Evolutionary conservation across 2,329 filamentous ascomycete species (phyloP).

Genomic region (Triangularia setosa): DNA sequence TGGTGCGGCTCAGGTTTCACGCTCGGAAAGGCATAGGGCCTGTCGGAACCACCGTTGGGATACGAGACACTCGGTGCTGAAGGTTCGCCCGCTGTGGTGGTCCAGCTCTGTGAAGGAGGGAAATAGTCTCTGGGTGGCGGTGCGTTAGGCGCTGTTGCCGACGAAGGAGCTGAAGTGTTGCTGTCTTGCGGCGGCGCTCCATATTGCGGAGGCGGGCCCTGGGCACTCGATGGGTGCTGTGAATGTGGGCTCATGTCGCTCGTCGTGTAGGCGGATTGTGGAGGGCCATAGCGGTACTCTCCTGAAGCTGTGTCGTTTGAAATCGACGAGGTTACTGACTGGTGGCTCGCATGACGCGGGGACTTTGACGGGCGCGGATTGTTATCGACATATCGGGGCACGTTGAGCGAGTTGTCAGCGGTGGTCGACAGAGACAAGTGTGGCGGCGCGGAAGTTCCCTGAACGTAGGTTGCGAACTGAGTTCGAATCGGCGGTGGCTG

Average conservation of each 20-base stretch:
- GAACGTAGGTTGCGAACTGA: conserved; percentile 51
- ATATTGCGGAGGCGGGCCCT: conserved; percentile 2
- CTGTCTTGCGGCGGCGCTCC: conserved; percentile 16
- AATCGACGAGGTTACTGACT: conserved; percentile 48
- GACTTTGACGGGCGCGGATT: conserved; percentile 54
- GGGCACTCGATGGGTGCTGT: conserved; percentile 22
- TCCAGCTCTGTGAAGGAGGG: conserved; percentile 48
- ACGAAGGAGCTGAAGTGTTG: conserved; percentile 10
- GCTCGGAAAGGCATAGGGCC: conserved; percentile 46
- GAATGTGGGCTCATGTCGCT: conserved; percentile 37
- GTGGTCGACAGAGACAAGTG: conserved; percentile 45
- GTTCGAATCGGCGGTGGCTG: conserved; percentile 46
- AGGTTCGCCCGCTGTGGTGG: conserved; percentile 46
- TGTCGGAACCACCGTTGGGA: conserved; percentile 40
- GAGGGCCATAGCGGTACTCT: conserved; percentile 56
- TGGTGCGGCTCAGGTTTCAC: conserved; percentile 35
- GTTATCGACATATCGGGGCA: conserved; percentile 55
- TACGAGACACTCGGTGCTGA: conserved; percentile 40
- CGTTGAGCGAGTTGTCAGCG: conserved; percentile 45
- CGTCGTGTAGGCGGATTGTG: conserved; percentile 32
- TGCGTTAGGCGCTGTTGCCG: conserved; percentile 23
- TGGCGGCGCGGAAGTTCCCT: conserved; percentile 46
- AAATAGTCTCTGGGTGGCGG: conserved; percentile 48
- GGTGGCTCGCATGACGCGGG: conserved; percentile 51
- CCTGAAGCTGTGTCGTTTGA: conserved; percentile 46